Evolutionary conservation across 306 rosid species (phyloP).

Genomic region (Hippophae tibetana): DNA sequence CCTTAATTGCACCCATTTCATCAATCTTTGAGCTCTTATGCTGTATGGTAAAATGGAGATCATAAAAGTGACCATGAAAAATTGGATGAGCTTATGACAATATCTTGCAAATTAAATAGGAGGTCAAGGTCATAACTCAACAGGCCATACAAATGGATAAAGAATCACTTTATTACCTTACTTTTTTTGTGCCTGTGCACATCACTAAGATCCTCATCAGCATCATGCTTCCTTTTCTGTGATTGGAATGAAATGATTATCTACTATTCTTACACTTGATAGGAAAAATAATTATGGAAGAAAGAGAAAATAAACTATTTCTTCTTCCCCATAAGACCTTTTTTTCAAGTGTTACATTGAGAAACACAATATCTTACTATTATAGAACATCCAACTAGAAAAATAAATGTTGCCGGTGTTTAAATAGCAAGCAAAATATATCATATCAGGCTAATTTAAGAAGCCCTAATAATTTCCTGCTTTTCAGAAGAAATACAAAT

Average conservation of each 20-base stretch:
- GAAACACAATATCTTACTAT: no score
- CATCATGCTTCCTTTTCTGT: conserved; percentile 99
- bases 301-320: no score
- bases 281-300: background rate
- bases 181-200: conserved; percentile 94
- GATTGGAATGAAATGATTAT: conserved; percentile 8
- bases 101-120: conserved; percentile 1
- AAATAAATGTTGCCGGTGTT: no score
- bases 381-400: no score
- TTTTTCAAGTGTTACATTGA: no score
- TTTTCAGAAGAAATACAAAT: background rate
- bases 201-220: conserved; percentile 79
- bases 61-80: conserved; percentile 10
- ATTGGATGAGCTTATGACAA: background rate
- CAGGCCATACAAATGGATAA: background rate
- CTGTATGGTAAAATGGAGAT: conserved; percentile 33
- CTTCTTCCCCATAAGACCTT: no score
- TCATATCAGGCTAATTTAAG: background rate
- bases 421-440: background rate
- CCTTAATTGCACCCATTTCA: conserved; percentile 77
- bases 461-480: background rate
- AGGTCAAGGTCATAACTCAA: background rate
- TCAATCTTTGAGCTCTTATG: conserved; percentile 84
- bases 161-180: conserved; percentile 59
- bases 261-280: conserved; percentile 11